Evolutionary conservation across 306 rosid species (phyloP).

Genomic region (Acmispon strigosus): DNA sequence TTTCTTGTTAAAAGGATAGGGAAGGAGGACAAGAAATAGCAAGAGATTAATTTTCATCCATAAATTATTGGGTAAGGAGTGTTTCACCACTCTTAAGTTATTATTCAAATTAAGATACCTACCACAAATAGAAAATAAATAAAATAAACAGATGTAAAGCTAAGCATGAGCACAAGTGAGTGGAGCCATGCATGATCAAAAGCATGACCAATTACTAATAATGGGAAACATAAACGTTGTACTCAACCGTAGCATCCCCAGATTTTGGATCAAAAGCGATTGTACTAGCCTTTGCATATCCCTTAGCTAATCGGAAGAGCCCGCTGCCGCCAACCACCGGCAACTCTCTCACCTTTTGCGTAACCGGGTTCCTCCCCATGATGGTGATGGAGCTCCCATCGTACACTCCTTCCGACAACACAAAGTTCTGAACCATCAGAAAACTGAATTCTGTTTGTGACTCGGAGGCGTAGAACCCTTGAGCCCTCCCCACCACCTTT

Average conservation of each 20-base stretch:
- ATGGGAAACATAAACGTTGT: conserved; percentile 38
- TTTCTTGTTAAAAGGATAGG: too few species aligned
- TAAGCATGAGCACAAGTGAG: too few species aligned
- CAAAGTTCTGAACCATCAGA: conserved; percentile 51
- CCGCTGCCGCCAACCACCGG: conserved; percentile 76
- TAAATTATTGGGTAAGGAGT: too few species aligned
- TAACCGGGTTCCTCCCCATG: conserved; percentile 39
- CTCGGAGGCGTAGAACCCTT: conserved; percentile 47
- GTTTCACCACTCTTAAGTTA: too few species aligned
- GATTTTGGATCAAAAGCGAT: not conserved
- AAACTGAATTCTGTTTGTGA: conserved; percentile 28
- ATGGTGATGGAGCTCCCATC: conserved; percentile 53
- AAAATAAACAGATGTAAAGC: too few species aligned
- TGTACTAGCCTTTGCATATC: conserved; percentile 45
- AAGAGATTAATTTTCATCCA: too few species aligned
- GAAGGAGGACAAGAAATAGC: too few species aligned
- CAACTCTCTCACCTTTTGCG: conserved; percentile 41
- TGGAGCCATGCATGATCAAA: too few species aligned
- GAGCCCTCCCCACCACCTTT: conserved; percentile 29
- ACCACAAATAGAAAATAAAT: too few species aligned
- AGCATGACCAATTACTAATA: not conserved
- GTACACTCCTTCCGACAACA: conserved; percentile 43
- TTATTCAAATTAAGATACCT: too few species aligned
- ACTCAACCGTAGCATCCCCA: conserved; percentile 47
- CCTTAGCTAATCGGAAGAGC: conserved; percentile 55